phyloP scores from a whole-genome alignment of 164 flowering plant species.

The Aristolochia californica region DNA sequence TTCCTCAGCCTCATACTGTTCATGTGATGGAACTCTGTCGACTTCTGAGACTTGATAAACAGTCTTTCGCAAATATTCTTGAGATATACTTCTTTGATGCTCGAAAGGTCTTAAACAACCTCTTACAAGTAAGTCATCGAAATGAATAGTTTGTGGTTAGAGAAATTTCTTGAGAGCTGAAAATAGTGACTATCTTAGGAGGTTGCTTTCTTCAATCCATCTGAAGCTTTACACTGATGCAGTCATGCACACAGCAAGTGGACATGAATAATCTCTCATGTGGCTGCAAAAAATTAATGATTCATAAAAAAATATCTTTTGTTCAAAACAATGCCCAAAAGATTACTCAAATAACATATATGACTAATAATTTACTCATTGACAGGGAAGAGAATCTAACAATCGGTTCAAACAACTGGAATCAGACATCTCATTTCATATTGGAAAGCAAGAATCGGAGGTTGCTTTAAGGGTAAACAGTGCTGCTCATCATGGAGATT shows the following conservation, averaged over 20 bases:
- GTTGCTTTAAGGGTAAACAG: constrained; percentile 69
- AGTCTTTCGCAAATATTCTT: constrained; percentile 54
- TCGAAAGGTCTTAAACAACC: constrained; percentile 52
- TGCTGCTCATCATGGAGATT: constrained; percentile 80
- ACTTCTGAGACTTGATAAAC: constrained; percentile 75
- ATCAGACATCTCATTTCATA: constrained; percentile 65
- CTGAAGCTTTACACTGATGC: too few species aligned
- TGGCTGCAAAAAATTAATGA: too few species aligned
- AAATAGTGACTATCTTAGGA: too few species aligned
- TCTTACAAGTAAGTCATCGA: constrained; percentile 54
- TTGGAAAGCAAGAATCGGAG: constrained; percentile 79
- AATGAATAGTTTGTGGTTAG: too few species aligned
- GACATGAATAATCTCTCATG: too few species aligned
- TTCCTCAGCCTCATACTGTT: constrained; percentile 81
- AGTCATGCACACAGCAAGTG: too few species aligned
- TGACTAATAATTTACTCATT: not conserved
- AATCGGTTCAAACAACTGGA: constrained; percentile 60
- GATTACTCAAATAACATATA: not conserved
- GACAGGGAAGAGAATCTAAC: constrained; percentile 63
- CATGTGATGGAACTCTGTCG: constrained; percentile 71
- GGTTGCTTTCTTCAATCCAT: too few species aligned
- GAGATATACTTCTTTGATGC: constrained; percentile 73
- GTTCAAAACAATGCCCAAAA: too few species aligned
- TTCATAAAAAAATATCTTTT: too few species aligned
- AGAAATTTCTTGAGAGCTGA: too few species aligned